Base-by-base conservation (phyloP, 805 yeast genomes). In the Candida ortonii region DNA sequence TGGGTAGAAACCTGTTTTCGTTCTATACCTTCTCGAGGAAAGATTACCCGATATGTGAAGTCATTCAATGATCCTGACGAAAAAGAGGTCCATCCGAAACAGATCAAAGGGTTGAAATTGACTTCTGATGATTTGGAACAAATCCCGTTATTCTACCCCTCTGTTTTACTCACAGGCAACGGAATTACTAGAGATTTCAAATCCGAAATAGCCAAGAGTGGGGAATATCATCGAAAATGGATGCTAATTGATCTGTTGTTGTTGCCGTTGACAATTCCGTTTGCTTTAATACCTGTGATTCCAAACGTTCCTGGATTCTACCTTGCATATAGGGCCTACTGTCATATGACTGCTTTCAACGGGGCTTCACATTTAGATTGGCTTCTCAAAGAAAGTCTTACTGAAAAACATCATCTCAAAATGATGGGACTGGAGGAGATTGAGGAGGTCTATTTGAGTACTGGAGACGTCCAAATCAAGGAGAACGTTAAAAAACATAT, bases 271-370 rank as follows among this genome's bases (percentile, higher is more conserved):
- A 78, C 94, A 0, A 47, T 86, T 3, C 97, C 97, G 2, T 57
- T 89, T 26, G 88, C 86, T 0, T 48, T 87, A 26, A 53, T 90
- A 0, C 97, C 97, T 0, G 68, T 89, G n/a, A 57, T 88, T 3
- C 97, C 97, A 14, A 89, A 89, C 50, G 74, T 89, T 14, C 97
- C 97, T 0, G 96, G 96, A 0, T 83, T 90, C 52, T 90, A 87
- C 51, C 60, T 89, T 26, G 68, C 83, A 3, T 89, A 83, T 55
- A 68, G 97, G 41, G 69, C 83, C 13, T 89, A 87, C 62, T 86
- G 96, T 55, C 86, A 90, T 56, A 70, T 80, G 53, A 83, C 82
- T 49, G 96, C 96, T 0, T 65, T 71, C 41, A 56, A 74, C 25
- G 96, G 96, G 0, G 83, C 85, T 5, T 65, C 69, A 43, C 93